Percentiles rank a stretch among this genome's conserved stretches.
These are phyloP conservation scores for Nannizzia gypsea DNA, from an alignment of 2,329 filamentous ascomycete genomes.

Conservation along the genomic window DNA sequence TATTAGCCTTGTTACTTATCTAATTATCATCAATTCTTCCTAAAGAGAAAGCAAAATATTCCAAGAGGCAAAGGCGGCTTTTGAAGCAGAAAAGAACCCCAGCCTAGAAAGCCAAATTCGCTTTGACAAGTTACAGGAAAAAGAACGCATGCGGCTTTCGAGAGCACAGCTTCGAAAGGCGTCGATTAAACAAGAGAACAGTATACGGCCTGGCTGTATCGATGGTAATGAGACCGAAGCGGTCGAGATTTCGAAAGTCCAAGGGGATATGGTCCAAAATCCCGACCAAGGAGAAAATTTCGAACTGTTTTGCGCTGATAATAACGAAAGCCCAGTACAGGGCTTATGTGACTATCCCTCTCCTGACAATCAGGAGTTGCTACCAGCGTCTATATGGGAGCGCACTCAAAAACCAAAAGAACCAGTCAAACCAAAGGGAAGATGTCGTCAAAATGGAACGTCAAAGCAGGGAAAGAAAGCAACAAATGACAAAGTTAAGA, in stretches of 20 bases:
- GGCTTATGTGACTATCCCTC: too few species aligned
- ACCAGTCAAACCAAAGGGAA: background rate
- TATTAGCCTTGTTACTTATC: too few species aligned
- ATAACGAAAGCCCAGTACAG: background rate
- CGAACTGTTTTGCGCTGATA: background rate
- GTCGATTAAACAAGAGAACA: background rate
- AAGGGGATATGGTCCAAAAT: background rate
- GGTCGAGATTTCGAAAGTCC: background rate
- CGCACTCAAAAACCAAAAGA: background rate
- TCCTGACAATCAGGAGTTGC: background rate
- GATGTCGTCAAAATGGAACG: background rate
- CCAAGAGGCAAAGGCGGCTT: slow-evolving; percentile 2
- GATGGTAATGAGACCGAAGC: background rate
- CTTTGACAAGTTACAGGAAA: slow-evolving; percentile 7
- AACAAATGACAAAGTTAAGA: background rate
- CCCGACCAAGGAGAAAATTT: background rate
- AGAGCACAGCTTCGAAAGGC: background rate
- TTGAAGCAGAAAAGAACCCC: slow-evolving; percentile 6
- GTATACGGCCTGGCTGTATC: background rate
- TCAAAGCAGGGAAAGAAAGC: background rate
- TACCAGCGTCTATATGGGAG: background rate
- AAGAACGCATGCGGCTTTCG: slow-evolving; percentile 1
- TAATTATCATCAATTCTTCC: too few species aligned
- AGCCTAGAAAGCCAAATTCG: slow-evolving; percentile 4
- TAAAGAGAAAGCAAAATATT: background rate